phyloP scores from a whole-genome alignment of 257 asterid species.

The Verbena officinalis region DNA sequence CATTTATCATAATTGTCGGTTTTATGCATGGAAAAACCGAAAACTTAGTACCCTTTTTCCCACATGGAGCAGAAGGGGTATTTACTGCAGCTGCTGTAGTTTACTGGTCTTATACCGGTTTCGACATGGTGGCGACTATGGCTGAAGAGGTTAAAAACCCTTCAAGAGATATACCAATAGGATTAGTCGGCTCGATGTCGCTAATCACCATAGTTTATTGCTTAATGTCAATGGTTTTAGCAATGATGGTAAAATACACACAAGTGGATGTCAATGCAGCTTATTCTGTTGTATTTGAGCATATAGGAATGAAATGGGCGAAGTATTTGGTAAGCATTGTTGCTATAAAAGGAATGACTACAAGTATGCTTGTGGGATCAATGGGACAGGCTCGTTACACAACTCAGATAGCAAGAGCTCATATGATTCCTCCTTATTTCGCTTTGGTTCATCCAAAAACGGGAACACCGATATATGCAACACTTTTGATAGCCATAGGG shows the following conservation, averaged over 20 bases:
- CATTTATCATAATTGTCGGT: conserved; percentile 78
- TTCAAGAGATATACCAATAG: conserved; percentile 83
- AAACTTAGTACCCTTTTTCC: conserved; percentile 75
- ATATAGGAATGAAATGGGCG: conserved; percentile 80
- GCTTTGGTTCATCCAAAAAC: conserved; percentile 87
- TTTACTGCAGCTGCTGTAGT: conserved; percentile 91
- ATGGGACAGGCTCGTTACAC: conserved; percentile 99
- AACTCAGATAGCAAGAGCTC: conserved; percentile 89
- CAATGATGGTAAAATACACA: conserved; percentile 76
- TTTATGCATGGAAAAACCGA: conserved; percentile 58
- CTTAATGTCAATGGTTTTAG: conserved; percentile 72
- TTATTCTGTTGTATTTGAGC: conserved; percentile 74
- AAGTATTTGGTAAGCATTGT: conserved; percentile 78
- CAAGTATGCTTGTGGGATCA: conserved; percentile 90
- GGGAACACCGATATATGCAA: conserved; percentile 84
- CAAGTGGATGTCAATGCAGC: conserved; percentile 82
- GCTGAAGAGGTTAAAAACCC: conserved; percentile 94
- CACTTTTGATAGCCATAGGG: conserved; percentile 64
- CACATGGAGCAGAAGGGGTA: conserved; percentile 70
- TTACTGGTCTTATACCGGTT: conserved; percentile 95
- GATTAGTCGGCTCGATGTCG: conserved; percentile 92
- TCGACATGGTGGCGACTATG: conserved; percentile 94
- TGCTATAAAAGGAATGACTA: conserved; percentile 96
- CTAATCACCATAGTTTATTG: conserved; percentile 74
- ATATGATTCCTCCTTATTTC: conserved; percentile 92